Evolutionary conservation across 2,329 filamentous ascomycete genomes (phyloP), one percentile per base, ranked within the genome.

Genomic region (Botrytis medusae): DNA sequence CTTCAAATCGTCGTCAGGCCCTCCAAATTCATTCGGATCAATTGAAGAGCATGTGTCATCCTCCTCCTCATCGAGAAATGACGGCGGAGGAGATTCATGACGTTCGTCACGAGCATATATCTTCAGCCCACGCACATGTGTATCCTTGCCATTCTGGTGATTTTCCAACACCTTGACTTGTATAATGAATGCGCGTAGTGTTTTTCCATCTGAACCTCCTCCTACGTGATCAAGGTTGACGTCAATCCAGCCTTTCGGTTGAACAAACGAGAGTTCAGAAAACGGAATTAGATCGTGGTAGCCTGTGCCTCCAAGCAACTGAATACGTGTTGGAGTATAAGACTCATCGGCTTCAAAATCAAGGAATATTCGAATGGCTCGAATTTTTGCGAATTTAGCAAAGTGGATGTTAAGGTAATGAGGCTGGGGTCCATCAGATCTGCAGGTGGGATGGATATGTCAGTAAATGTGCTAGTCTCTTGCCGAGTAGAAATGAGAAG

Each of bases 61-160:
- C 65, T 69, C 40, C 18, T 44, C 42, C 4, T 71, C 73, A 22
- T 75, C 76, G 46, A 78, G 37, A 54, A 69, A 60, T 8, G 69
- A 74, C 54, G 77, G 46, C n/a, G 73, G 74, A 29, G 75, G 76
- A 57, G 74, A 75, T 32, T 74, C 74, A 12, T 74, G 75, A 54
- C 77, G 75, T 48, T 82, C 80, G 69, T 81, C 80, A 32, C 74
- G 75, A 25, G 88, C 88, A 77, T 89, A 99, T 16, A 98, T 92
- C 84, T 97, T 97, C 82, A 99, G 88, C 2, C 94, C 95, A 25
- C 96, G 88, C 37, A 99, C 88, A 85, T 99, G 96, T n/a, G 96
- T 99, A 81, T 99, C 96, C 82, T 99, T 99, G 76, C 96, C 96
- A 82, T 99, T 99, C 83, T 99, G 96, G 82, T 99, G 96, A 80